phyloP scores from a whole-genome alignment of 257 asterid species.

The Solanum chiquidenum region DNA sequence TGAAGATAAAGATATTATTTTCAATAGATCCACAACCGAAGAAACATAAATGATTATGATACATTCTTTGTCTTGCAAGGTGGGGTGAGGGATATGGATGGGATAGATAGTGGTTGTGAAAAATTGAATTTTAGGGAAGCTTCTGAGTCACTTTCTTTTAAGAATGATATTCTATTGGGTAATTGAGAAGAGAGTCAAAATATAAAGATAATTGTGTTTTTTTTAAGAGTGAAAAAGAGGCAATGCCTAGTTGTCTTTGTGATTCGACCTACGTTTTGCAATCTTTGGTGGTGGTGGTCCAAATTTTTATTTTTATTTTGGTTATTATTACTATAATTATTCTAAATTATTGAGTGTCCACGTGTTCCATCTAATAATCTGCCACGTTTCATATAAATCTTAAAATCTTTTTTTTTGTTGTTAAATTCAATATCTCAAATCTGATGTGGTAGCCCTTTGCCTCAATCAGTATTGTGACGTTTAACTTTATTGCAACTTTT shows the following conservation, averaged over 20 bases:
- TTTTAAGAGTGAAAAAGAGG: constrained; percentile 18
- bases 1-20: background rate
- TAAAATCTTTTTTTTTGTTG: background rate
- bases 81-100: background rate
- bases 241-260: constrained; percentile 23
- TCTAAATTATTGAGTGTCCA: constrained; percentile 14
- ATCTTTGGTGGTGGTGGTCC: constrained; percentile 19
- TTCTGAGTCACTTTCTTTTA: background rate
- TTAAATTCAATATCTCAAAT: background rate
- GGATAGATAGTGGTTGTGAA: background rate
- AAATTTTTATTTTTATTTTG: background rate
- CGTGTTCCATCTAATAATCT: constrained; percentile 1
- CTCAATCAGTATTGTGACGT: background rate
- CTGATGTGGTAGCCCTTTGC: constrained; percentile 7
- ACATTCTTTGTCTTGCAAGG: background rate
- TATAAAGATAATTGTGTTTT: background rate
- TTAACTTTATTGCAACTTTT: background rate
- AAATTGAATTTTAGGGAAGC: background rate
- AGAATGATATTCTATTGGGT: background rate
- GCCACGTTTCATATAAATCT: background rate
- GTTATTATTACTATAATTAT: background rate
- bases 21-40: background rate
- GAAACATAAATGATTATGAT: accelerated
- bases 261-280: constrained; percentile 19
- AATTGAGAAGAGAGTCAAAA: background rate